phyloP scores from a whole-genome alignment of 441 rosid species.

The Omphalea diandra region DNA sequence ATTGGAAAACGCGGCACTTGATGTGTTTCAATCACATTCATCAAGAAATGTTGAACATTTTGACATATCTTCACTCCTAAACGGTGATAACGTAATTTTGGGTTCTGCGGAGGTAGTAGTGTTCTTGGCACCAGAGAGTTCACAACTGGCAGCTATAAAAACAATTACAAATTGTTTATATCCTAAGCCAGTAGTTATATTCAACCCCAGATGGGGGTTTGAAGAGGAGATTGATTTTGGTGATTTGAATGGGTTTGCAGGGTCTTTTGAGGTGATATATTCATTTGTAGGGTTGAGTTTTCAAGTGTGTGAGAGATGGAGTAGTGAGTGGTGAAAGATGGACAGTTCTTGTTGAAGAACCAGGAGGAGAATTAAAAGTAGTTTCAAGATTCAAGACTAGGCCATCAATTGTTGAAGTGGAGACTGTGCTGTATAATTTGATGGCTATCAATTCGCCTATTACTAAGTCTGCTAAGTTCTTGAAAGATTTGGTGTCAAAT shows the following conservation, averaged over 20 bases:
- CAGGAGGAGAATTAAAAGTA: constrained; percentile 54
- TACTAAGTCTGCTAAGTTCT: constrained; percentile 77
- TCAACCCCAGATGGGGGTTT: constrained; percentile 72
- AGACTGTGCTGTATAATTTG: constrained; percentile 70
- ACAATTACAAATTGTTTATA: constrained; percentile 37
- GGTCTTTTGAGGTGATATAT: constrained; percentile 76
- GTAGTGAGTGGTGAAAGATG: constrained; percentile 78
- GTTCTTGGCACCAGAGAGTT: constrained; percentile 59
- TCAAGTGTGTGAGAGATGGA: constrained; percentile 81
- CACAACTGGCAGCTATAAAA: constrained; percentile 44
- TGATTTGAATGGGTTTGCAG: constrained; percentile 42
- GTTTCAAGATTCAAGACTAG: constrained; percentile 63
- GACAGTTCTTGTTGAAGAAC: constrained; percentile 72
- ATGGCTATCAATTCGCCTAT: constrained; percentile 88
- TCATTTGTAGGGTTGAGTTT: constrained; percentile 73
- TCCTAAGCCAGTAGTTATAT: constrained; percentile 68
- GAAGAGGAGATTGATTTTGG: constrained; percentile 63
- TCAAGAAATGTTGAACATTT: constrained; percentile 37
- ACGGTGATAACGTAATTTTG: constrained; percentile 27
- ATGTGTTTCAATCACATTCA: constrained; percentile 34
- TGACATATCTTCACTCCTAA: constrained; percentile 35
- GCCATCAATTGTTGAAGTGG: constrained; percentile 73
- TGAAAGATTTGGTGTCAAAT: constrained; percentile 61
- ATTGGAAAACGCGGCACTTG: constrained; percentile 35
- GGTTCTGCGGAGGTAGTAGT: constrained; percentile 58